Evolutionary conservation across 352 stramenopile species (phyloP).

Genomic region (Phytophthora sojae): DNA sequence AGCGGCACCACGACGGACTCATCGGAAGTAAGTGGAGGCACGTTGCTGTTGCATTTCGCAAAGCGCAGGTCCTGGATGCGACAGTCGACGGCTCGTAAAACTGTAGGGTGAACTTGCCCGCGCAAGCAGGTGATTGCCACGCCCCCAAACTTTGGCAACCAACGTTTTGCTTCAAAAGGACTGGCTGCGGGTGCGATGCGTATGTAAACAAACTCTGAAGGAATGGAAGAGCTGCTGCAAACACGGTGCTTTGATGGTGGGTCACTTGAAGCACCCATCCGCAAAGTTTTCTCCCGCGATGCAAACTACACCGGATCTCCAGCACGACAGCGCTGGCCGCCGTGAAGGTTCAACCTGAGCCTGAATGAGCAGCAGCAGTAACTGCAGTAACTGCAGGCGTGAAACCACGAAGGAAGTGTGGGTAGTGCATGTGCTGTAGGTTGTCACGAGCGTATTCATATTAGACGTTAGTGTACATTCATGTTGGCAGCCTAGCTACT

Average conservation of each 20-base stretch:
- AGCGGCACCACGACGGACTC: slow-evolving; percentile 4
- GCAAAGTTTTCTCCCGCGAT: slow-evolving; percentile 9
- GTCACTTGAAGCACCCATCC: slow-evolving; percentile 11
- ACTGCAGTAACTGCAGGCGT: neutral
- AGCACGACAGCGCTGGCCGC: slow-evolving; percentile 12
- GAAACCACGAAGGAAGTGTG: neutral
- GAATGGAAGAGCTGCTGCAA: neutral
- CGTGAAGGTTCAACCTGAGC: neutral
- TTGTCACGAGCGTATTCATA: slow-evolving; percentile 19
- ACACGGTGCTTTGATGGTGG: slow-evolving; percentile 15
- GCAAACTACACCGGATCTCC: slow-evolving; percentile 19
- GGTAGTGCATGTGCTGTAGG: neutral
- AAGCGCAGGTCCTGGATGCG: slow-evolving; percentile 13
- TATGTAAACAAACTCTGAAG: neutral
- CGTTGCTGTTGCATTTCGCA: slow-evolving; percentile 2
- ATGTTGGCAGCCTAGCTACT: slow-evolving; percentile 14
- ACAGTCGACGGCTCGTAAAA: slow-evolving; percentile 19
- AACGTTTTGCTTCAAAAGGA: neutral
- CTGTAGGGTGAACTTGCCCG: neutral
- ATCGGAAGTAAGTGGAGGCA: neutral
- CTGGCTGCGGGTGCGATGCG: neutral
- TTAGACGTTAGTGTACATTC: slow-evolving; percentile 29
- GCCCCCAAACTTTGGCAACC: neutral
- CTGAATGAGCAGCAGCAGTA: neutral
- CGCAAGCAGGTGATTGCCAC: slow-evolving; percentile 15